Conservation (phyloP, 345 rosid genomes). For the Abelmoschus esculentus region DNA sequence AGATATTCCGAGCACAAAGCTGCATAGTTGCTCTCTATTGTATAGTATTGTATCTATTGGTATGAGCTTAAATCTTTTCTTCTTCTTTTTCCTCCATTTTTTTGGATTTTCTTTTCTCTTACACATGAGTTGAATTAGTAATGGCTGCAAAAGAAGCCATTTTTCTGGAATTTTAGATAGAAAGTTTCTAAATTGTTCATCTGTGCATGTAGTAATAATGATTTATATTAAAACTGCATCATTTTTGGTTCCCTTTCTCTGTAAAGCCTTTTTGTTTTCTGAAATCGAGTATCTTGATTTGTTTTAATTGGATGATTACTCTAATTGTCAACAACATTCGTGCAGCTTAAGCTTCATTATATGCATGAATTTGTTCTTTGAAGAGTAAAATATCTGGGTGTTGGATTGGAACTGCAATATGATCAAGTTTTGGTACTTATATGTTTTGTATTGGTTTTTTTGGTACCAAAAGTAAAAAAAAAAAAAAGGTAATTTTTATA, state of each 20-base stretch:
- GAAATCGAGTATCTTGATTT: neutral
- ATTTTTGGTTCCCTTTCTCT: neutral
- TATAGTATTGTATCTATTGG: conserved; percentile 52
- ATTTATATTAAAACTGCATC: conserved; percentile 1
- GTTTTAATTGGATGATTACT: neutral
- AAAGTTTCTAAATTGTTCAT: conserved; percentile 6
- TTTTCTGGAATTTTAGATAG: conserved; percentile 7
- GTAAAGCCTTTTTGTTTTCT: neutral
- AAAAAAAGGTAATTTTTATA: no score
- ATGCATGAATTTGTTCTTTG: neutral
- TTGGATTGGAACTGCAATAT: neutral
- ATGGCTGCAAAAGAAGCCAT: conserved; percentile 29
- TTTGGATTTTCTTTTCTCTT: neutral
- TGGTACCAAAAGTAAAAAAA: no score
- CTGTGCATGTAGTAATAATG: conserved; percentile 18
- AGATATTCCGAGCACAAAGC: conserved; percentile 13
- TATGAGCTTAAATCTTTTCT: conserved; percentile 25
- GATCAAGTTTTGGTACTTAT: neutral
- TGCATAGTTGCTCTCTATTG: conserved; percentile 31
- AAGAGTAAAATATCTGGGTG: neutral
- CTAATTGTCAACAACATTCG: neutral
- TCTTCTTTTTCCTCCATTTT: conserved; percentile 8
- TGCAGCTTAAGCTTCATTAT: neutral
- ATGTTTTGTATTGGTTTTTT: no score
- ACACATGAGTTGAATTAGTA: conserved; percentile 34